phyloP scores from a whole-genome alignment of 176 grass and related monocot genomes.

The Triticum urartu region DNA sequence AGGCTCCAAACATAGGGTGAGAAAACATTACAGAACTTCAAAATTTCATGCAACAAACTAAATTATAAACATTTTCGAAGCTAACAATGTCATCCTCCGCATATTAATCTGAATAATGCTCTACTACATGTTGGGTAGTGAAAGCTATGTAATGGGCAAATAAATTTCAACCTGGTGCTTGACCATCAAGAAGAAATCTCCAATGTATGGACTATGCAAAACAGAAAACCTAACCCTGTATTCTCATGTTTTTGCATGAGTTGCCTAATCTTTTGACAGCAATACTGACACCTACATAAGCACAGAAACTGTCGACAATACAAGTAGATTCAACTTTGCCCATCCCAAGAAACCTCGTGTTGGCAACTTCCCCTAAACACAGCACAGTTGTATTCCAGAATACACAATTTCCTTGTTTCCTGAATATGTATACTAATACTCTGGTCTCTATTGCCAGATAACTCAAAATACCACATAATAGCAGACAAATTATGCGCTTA shows the following conservation, averaged over 20 bases:
- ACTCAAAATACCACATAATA: not conserved
- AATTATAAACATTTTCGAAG: not conserved
- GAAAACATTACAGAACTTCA: not conserved
- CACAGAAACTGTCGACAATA: not conserved
- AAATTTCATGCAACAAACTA: slow-evolving; percentile 7
- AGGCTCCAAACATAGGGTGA: not conserved
- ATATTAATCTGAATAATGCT: not conserved
- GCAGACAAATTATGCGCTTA: not conserved
- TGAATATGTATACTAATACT: not conserved
- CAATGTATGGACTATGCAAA: not conserved
- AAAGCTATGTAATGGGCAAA: not conserved
- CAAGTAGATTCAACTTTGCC: not conserved
- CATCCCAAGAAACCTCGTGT: not conserved
- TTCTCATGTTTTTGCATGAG: not conserved
- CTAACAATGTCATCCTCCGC: not conserved
- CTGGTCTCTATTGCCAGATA: not conserved
- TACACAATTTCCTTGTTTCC: not conserved
- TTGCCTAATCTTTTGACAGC: not conserved
- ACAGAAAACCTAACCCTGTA: not conserved
- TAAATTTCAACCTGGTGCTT: slow-evolving; percentile 7
- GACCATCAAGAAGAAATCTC: not conserved
- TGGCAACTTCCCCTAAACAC: not conserved
- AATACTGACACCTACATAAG: not conserved
- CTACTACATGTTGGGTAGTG: not conserved
- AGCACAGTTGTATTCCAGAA: not conserved